Percentiles rank a stretch among this genome's conserved stretches.
Evolutionary conservation across 768 basidiomycete genomes (phyloP).

Genomic region (Leccinum arenicola): DNA sequence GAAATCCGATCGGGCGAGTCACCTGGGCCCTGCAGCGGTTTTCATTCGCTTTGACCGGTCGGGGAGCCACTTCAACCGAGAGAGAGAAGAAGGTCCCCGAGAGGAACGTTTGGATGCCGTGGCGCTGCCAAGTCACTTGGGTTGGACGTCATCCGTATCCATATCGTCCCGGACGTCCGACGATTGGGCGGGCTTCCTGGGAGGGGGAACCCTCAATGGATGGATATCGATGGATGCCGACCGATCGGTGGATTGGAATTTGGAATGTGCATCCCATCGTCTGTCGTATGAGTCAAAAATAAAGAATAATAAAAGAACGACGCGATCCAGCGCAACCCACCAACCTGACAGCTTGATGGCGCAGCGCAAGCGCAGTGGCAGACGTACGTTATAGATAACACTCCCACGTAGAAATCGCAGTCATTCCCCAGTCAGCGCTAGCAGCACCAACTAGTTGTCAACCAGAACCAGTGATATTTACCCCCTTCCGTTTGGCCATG

Average conservation of each 20-base stretch:
- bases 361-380: too few relatives aligned
- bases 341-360: background rate
- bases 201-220: background rate
- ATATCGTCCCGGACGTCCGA: background rate
- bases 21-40: too few relatives aligned
- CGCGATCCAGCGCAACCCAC: background rate
- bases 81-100: background rate
- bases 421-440: background rate
- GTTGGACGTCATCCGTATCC: background rate
- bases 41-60: background rate
- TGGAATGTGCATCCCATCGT: background rate
- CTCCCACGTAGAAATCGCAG: background rate
- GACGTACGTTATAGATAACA: background rate
- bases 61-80: background rate
- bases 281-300: background rate
- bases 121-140: background rate
- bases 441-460: background rate
- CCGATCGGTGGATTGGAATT: background rate
- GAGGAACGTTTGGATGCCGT: background rate
- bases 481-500: conserved; percentile 15
- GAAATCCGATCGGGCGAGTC: background rate
- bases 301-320: background rate
- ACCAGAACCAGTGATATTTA: conserved; percentile 27
- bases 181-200: background rate
- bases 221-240: background rate